Evolutionary conservation across 2,329 filamentous ascomycete species (phyloP).

Genomic region (Arthroderma sp.): DNA sequence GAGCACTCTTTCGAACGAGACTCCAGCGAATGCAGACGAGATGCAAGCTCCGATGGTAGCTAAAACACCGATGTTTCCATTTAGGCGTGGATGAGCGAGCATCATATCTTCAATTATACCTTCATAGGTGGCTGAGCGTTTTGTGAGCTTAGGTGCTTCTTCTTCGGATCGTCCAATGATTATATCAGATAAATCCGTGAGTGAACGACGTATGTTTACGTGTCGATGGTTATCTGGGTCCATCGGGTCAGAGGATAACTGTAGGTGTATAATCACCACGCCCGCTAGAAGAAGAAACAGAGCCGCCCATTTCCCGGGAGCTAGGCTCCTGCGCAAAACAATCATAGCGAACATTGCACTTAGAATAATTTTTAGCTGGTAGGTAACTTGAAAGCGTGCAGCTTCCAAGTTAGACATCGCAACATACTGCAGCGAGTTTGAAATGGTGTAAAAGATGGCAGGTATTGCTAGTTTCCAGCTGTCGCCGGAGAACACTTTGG

Average conservation of each 20-base stretch:
- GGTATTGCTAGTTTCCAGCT: slow-evolving; percentile 92
- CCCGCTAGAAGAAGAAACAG: slow-evolving; percentile 69
- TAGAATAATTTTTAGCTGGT: slow-evolving; percentile 87
- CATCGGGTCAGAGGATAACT: slow-evolving; percentile 35
- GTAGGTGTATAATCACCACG: slow-evolving; percentile 74
- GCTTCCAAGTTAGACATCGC: slow-evolving; percentile 84
- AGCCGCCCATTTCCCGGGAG: slow-evolving; percentile 64
- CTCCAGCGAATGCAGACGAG: slow-evolving; percentile 72
- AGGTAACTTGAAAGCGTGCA: slow-evolving; percentile 84
- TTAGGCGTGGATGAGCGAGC: slow-evolving; percentile 49
- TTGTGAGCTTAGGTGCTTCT: slow-evolving; percentile 40
- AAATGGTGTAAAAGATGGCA: slow-evolving; percentile 74
- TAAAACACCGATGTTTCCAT: slow-evolving; percentile 64
- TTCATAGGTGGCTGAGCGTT: slow-evolving; percentile 78
- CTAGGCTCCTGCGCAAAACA: slow-evolving; percentile 59
- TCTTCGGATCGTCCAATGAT: slow-evolving; percentile 32
- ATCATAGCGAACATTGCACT: slow-evolving; percentile 77
- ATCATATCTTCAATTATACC: slow-evolving; percentile 59
- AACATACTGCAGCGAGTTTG: slow-evolving; percentile 88
- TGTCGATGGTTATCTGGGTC: slow-evolving; percentile 47
- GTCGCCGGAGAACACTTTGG: slow-evolving; percentile 73
- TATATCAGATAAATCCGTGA: slow-evolving; percentile 56
- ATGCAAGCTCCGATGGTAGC: slow-evolving; percentile 68
- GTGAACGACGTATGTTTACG: slow-evolving; percentile 62
- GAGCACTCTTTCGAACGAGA: slow-evolving; percentile 61